Evolutionary conservation across 495 filamentous ascomycete species (phyloP).

Genomic region (Rusavskia elegans): DNA sequence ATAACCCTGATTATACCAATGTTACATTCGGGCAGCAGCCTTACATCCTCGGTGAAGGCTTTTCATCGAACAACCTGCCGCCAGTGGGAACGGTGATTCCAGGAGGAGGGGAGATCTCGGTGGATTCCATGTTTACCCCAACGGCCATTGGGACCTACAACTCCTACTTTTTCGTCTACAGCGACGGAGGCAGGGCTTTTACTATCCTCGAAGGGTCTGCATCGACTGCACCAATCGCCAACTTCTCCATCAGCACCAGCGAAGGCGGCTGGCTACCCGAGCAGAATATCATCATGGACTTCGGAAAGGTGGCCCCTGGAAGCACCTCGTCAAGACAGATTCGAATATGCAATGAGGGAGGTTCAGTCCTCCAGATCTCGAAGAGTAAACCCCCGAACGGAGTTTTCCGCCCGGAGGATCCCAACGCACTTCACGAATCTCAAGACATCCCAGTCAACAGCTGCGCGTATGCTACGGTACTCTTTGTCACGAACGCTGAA

Average conservation of each 20-base stretch:
- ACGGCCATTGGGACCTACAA: constrained; percentile 13
- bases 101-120: constrained; percentile 14
- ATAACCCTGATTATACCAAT: background rate
- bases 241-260: constrained; percentile 11
- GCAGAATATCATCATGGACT: constrained; percentile 14
- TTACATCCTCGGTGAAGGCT: constrained; percentile 9
- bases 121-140: constrained; percentile 15
- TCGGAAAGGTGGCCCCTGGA: constrained; percentile 15
- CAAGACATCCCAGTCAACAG: constrained; percentile 12
- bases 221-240: constrained; percentile 13
- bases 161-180: constrained; percentile 15
- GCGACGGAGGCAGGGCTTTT: constrained; percentile 15
- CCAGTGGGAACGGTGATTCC: constrained; percentile 11
- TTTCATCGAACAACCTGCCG: constrained; percentile 18
- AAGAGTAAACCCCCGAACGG: constrained; percentile 18
- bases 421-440: constrained; percentile 14
- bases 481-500: constrained; percentile 12
- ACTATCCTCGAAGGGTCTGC: constrained; percentile 18
- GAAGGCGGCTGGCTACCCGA: constrained; percentile 15
- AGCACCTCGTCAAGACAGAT: constrained; percentile 9
- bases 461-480: constrained; percentile 17
- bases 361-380: constrained; percentile 16
- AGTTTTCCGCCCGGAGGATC: constrained; percentile 11
- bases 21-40: constrained; percentile 5
- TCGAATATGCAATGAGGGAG: constrained; percentile 19